phyloP scores from a whole-genome alignment of 306 rosid genomes.

The Vachellia pachyceras region DNA sequence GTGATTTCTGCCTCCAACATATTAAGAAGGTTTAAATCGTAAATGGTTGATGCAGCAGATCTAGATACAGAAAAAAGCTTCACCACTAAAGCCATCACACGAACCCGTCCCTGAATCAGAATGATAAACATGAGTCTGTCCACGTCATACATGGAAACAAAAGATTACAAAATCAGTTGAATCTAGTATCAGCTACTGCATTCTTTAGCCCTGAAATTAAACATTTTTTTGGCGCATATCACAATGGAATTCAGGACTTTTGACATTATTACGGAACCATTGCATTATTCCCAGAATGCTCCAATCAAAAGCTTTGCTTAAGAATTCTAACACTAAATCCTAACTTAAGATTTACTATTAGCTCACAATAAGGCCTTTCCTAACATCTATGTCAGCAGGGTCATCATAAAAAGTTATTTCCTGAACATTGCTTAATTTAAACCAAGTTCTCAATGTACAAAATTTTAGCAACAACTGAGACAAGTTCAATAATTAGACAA shows the following conservation, averaged over 20 bases:
- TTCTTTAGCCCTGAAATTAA: constrained; percentile 19
- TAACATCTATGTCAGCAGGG: background rate
- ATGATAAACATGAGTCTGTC: constrained; percentile 13
- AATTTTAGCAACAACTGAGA: too few relatives aligned
- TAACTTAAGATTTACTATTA: background rate
- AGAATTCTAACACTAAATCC: background rate
- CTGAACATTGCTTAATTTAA: constrained; percentile 1
- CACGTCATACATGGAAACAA: constrained; percentile 28
- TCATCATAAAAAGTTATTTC: background rate
- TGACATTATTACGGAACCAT: background rate
- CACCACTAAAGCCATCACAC: constrained; percentile 86
- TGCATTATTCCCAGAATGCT: background rate
- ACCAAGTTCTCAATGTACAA: background rate
- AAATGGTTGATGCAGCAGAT: constrained; percentile 66
- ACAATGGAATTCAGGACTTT: background rate
- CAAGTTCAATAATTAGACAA: background rate
- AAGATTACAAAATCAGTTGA: background rate
- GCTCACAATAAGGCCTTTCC: constrained; percentile 7
- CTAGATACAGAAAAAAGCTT: constrained; percentile 82
- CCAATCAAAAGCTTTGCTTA: background rate
- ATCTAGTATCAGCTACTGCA: constrained; percentile 7
- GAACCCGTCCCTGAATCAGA: constrained; percentile 79
- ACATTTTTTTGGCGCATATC: background rate
- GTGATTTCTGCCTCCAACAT: constrained; percentile 79
- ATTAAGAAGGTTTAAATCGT: constrained; percentile 68